Evolutionary conservation across 352 stramenopile species (phyloP).

Genomic region (Phytophthora fragariaefolia): DNA sequence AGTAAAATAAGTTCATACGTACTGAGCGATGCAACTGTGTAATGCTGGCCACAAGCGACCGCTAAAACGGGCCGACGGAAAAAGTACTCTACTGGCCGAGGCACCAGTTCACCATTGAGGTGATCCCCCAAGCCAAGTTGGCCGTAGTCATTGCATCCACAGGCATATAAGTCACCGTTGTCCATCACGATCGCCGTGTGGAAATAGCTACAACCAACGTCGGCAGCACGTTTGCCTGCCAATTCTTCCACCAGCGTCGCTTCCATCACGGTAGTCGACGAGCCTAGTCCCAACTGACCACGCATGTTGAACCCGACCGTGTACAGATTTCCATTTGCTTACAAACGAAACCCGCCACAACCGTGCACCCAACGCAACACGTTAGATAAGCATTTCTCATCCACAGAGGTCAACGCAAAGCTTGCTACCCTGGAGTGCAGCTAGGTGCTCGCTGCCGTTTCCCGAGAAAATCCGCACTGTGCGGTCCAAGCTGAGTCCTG

Average conservation of each 20-base stretch:
- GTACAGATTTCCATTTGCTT: conserved; percentile 82
- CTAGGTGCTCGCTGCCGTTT: conserved; percentile 94
- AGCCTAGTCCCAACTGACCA: conserved; percentile 89
- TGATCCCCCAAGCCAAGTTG: conserved; percentile 85
- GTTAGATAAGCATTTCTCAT: too few relatives aligned
- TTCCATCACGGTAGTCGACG: conserved; percentile 64
- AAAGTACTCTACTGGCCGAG: conserved; percentile 63
- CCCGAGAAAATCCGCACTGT: conserved; percentile 84
- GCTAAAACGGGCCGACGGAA: conserved; percentile 54
- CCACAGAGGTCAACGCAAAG: background rate
- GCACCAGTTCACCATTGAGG: conserved; percentile 69
- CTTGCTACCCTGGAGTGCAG: conserved; percentile 72
- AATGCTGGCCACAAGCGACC: conserved; percentile 91
- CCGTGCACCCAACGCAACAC: background rate
- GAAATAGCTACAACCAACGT: conserved; percentile 93
- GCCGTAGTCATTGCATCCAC: conserved; percentile 93
- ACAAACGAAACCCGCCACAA: background rate
- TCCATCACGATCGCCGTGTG: conserved; percentile 88
- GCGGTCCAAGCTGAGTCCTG: conserved; percentile 64
- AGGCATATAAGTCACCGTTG: conserved; percentile 84
- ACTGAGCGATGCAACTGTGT: conserved; percentile 80
- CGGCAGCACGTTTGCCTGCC: conserved; percentile 58
- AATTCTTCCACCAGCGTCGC: conserved; percentile 57
- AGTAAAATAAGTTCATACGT: conserved; percentile 21
- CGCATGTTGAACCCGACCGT: conserved; percentile 94